Conservation (phyloP, 208 protist genomes). For the Strigomonas culicis region DNA sequence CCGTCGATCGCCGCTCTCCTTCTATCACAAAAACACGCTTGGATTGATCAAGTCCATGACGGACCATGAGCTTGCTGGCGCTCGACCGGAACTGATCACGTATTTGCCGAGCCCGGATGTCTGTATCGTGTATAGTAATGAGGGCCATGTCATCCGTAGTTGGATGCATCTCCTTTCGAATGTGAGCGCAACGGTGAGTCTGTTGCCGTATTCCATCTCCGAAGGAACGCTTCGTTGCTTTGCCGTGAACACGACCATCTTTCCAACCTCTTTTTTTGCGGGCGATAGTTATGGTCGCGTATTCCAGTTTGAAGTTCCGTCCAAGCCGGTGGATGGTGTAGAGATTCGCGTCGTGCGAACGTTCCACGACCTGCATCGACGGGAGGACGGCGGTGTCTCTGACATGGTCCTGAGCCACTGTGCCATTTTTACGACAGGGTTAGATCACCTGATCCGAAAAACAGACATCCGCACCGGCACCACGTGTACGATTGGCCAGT, state of each 20-base stretch:
- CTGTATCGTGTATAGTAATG: slow-evolving; percentile 46
- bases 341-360: slow-evolving; percentile 27
- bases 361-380: slow-evolving; percentile 36
- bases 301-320: slow-evolving; percentile 38
- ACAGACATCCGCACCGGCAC: slow-evolving; percentile 38
- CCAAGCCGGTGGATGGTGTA: slow-evolving; percentile 15
- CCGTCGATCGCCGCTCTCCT: slow-evolving; percentile 31
- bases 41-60: slow-evolving; percentile 38
- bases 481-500: slow-evolving; percentile 21
- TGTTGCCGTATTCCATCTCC: slow-evolving; percentile 24
- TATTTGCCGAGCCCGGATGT: slow-evolving; percentile 56
- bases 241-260: slow-evolving; percentile 21
- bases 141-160: slow-evolving; percentile 42
- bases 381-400: slow-evolving; percentile 43
- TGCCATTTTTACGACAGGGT: slow-evolving; percentile 52
- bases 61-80: slow-evolving; percentile 29
- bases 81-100: slow-evolving; percentile 29
- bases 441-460: slow-evolving; percentile 48
- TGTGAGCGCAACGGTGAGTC: slow-evolving; percentile 19
- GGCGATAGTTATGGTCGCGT: slow-evolving; percentile 50
- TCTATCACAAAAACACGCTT: slow-evolving; percentile 50
- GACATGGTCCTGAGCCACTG: slow-evolving; percentile 58
- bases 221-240: slow-evolving; percentile 41
- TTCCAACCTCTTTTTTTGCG: slow-evolving; percentile 54
- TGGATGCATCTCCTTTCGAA: slow-evolving; percentile 33